Evolutionary conservation across 495 filamentous ascomycete species (phyloP).

Genomic region (Penicillium robsamsonii): DNA sequence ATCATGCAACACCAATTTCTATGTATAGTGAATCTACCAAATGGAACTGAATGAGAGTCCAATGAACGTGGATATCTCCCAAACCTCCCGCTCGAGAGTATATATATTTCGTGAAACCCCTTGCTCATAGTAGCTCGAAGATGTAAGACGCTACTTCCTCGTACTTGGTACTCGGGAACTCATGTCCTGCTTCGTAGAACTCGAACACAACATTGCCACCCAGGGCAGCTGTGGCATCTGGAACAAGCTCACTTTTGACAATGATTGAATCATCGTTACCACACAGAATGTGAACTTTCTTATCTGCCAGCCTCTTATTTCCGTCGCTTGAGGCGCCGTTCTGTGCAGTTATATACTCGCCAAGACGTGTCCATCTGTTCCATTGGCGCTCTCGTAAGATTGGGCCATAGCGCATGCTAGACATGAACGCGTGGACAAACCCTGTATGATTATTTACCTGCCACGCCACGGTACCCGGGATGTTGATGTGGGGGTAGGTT

Average conservation of each 20-base stretch:
- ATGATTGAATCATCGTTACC: slow-evolving; percentile 55
- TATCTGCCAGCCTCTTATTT: slow-evolving; percentile 37
- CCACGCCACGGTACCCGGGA: slow-evolving; percentile 51
- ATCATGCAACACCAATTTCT: slow-evolving; percentile 4
- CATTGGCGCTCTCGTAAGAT: slow-evolving; percentile 47
- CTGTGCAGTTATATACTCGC: slow-evolving; percentile 46
- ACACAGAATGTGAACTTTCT: slow-evolving; percentile 55
- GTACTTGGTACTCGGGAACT: slow-evolving; percentile 55
- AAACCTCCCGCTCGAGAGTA: slow-evolving; percentile 9
- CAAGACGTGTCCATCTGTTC: slow-evolving; percentile 57
- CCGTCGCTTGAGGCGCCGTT: slow-evolving; percentile 23
- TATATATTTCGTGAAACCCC: not conserved
- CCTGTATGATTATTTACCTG: slow-evolving; percentile 55
- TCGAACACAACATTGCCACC: slow-evolving; percentile 49
- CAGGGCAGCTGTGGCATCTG: slow-evolving; percentile 50
- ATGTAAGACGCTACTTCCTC: slow-evolving; percentile 51
- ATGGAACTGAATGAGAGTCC: not conserved
- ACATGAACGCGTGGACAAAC: slow-evolving; percentile 57
- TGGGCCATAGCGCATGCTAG: slow-evolving; percentile 56
- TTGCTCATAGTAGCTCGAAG: slow-evolving; percentile 33
- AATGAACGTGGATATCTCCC: slow-evolving; percentile 1
- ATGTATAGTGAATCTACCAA: slow-evolving; percentile 30
- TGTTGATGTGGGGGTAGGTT: slow-evolving; percentile 43
- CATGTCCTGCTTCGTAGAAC: slow-evolving; percentile 55
- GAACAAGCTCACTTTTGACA: slow-evolving; percentile 53